Base-by-base conservation (phyloP, 176 grass and related monocot genomes). In the Avena insularis region DNA sequence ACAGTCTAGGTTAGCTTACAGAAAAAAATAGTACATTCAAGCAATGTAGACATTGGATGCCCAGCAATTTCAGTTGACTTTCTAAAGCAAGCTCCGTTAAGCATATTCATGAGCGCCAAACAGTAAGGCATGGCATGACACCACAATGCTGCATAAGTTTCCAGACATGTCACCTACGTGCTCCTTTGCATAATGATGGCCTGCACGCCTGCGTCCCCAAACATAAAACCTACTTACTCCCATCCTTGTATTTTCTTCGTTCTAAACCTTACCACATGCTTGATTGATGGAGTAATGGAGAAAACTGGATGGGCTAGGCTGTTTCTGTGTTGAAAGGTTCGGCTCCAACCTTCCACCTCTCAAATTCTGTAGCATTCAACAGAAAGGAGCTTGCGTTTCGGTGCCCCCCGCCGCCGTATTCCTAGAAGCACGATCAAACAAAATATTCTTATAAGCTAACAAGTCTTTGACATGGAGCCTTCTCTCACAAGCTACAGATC, bases 331-430 rank as follows among this genome's bases (percentile, higher is more conserved):
- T 50, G 71, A n/a, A 85, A 82, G 61, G 31, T 46, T 81, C 77
- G 70, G 82, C 77, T 85, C 50, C 31, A 77, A 85, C 85, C 75
- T 91, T 98, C 97, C 97, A 98, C 58, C 12, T 90, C 59, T 96
- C 92, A 91, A 98, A 98, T 61, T 94, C 92, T 14, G 83, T 21
- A 61, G 84, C 60, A 31, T 66, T 91, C 47, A 96, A 14, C 90
- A 96, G 83, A 71, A 98, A 98, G 0, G 96, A 96, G 90, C 93
- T 96, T 70, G 96, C 96, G 80, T 98, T 96, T 46, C 31, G 82
- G 78, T 98, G 96, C 0, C 93, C 96, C 4, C 96, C 93, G 14
- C 93, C 93, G 35, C 92, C 93, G 69, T 96, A 98, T 90, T 88
- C 49, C 97, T 98, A 78, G 36, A 83, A 65, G 55, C 13, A 93